Evolutionary conservation across 2,329 filamentous ascomycete genomes (phyloP), one percentile per base, ranked within the genome.

Genomic region (Zymoseptoria pseudotritici): DNA sequence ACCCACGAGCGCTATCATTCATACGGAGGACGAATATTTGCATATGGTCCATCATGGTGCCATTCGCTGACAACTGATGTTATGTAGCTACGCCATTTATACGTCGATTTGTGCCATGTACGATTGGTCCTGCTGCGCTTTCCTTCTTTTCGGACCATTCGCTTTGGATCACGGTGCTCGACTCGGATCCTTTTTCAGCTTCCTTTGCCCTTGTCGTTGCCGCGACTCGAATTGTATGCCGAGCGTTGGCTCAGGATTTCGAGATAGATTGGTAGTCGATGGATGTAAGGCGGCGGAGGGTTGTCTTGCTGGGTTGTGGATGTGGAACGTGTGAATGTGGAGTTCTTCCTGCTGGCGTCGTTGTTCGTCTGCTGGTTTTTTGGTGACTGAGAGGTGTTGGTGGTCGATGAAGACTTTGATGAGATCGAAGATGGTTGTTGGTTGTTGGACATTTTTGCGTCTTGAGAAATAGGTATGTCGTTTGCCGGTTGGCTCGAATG

Each of bases 191-290:
- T 20, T 42, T 17, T 5, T 54, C 53, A 54, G 53, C 42, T 20
- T n/a, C 17, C n/a, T 21, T 52, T 52, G 55, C 36, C 17, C 46
- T 53, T 36, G 26, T 58, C 21, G 19, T 42, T 13, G 53, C 13
- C 13, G n/a, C 29, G n/a, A 9, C 29, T 46, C 11, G 51, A 19
- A 21, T 7, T 50, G 20, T 46, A 8, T 36, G n/a, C 5, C 21
- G 57, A 9, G 13, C 49, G 52, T n/a, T 58, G 50, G 31, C n/a
- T 21, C 52, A 54, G 57, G 13, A 26, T 49, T 65, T 54, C 52
- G 31, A 56, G 36, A 46, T 50, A 53, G 42, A 42, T 46, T 7
- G 55, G 54, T 24, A 54, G 26, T 9, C 55, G 52, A 26, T 58
- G 59, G 52, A 53, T 51, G 49, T 58, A 51, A 7, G 49, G 52